Conservation (phyloP, 2,329 filamentous ascomycete species). For the Sporothrix variecibatus region DNA sequence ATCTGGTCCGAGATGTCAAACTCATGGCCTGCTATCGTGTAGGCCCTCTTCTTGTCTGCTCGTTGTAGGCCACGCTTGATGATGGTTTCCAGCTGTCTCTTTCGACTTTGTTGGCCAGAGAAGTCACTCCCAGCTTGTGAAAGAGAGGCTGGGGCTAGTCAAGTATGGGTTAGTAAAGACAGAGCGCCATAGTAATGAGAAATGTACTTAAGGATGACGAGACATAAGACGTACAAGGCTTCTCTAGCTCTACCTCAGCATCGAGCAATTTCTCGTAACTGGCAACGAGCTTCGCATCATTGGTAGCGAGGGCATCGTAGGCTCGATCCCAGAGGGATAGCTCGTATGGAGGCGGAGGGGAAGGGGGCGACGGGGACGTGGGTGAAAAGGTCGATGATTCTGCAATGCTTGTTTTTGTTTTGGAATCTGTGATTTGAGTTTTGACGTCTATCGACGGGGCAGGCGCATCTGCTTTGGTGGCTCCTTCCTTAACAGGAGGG, state of each 20-base stretch:
- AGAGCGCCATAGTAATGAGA: background rate
- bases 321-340: background rate
- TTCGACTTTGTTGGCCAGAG: background rate
- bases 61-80: background rate
- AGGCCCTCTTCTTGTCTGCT: background rate
- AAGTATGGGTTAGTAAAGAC: background rate
- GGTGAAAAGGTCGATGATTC: background rate
- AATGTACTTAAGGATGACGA: background rate
- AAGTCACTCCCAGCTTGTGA: background rate
- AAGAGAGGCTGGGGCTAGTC: background rate
- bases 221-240: background rate
- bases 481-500: background rate
- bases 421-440: background rate
- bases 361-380: background rate
- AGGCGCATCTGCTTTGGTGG: background rate
- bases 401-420: background rate
- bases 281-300: background rate
- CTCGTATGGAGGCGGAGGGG: background rate
- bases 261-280: background rate
- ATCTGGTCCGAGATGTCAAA: conserved; percentile 27
- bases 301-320: background rate
- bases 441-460: background rate
- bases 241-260: background rate
- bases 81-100: background rate
- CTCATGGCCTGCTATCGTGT: background rate